phyloP scores from a whole-genome alignment of 371 early-diverging fungal genomes.

The Mycotypha africana region DNA sequence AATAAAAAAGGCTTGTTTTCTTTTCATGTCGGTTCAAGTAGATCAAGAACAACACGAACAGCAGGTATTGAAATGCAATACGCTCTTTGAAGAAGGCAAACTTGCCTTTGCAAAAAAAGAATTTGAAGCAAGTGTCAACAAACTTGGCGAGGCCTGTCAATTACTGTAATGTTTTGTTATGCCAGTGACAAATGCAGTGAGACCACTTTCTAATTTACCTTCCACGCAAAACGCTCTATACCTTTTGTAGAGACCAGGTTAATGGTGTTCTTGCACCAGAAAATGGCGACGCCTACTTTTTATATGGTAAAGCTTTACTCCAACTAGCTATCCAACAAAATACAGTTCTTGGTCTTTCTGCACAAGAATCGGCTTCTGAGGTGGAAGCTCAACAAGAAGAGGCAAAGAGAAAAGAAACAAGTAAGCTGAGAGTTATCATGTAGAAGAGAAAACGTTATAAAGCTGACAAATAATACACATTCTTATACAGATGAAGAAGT shows the following conservation, averaged over 20 bases:
- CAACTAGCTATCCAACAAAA: conserved; percentile 73
- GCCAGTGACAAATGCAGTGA: too few relatives aligned
- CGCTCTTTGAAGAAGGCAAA: conserved; percentile 57
- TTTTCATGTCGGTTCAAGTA: too few relatives aligned
- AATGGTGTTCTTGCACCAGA: conserved; percentile 66
- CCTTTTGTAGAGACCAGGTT: conserved; percentile 48
- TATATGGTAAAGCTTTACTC: conserved; percentile 77
- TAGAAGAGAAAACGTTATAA: too few relatives aligned
- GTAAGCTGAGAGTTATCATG: too few relatives aligned
- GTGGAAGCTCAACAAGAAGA: conserved; percentile 12
- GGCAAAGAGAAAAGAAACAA: conserved; percentile 7
- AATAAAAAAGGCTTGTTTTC: too few relatives aligned
- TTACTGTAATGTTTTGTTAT: conserved; percentile 55
- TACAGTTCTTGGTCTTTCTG: conserved; percentile 61
- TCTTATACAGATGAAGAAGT: too few relatives aligned
- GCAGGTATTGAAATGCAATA: too few relatives aligned
- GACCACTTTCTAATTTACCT: conserved; percentile 3
- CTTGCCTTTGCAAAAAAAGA: conserved; percentile 47
- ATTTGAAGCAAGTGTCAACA: conserved; percentile 55
- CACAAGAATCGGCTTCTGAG: conserved; percentile 12
- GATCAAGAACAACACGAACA: too few relatives aligned
- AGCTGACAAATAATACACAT: too few relatives aligned
- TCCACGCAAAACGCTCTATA: not conserved
- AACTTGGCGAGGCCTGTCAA: conserved; percentile 65
- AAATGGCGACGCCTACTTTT: conserved; percentile 73